phyloP scores from a whole-genome alignment of 352 stramenopile genomes.

The Pythium graminicola region DNA sequence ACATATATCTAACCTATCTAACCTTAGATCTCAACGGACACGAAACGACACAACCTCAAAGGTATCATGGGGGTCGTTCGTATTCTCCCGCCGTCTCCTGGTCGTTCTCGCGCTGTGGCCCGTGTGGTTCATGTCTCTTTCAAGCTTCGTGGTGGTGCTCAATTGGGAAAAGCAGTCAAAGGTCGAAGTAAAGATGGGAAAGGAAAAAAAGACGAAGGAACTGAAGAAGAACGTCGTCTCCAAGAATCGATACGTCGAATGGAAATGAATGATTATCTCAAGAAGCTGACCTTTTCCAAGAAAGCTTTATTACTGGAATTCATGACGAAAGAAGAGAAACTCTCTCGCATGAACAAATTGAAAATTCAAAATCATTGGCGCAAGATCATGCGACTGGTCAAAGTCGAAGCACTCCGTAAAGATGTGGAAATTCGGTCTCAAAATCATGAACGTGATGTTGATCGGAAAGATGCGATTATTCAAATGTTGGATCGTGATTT shows the following conservation, averaged over 20 bases:
- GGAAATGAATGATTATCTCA: constrained; percentile 84
- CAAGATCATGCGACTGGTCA: constrained; percentile 94
- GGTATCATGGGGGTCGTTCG: constrained; percentile 1
- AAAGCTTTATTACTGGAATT: constrained; percentile 72
- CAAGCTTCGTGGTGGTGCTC: constrained; percentile 53
- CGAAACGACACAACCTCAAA: background rate
- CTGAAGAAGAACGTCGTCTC: constrained; percentile 62
- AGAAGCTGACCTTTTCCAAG: constrained; percentile 72
- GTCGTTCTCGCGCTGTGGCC: background rate
- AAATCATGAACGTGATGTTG: constrained; percentile 94
- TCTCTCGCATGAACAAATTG: constrained; percentile 78
- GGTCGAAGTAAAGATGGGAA: constrained; percentile 67
- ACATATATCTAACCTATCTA: background rate
- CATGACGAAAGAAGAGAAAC: constrained; percentile 62
- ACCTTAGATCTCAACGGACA: too few relatives aligned
- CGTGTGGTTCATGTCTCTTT: constrained; percentile 25
- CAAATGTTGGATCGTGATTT: constrained; percentile 93
- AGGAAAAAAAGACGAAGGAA: constrained; percentile 58
- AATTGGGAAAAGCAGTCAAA: constrained; percentile 76
- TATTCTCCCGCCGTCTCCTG: background rate
- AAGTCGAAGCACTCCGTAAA: constrained; percentile 87
- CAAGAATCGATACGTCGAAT: constrained; percentile 75
- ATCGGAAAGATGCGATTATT: constrained; percentile 92
- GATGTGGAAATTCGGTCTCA: constrained; percentile 90
- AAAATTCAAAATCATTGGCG: constrained; percentile 95